Evolutionary conservation across 352 stramenopile genomes (phyloP).

Genomic region (Globisporangium cystogenes): DNA sequence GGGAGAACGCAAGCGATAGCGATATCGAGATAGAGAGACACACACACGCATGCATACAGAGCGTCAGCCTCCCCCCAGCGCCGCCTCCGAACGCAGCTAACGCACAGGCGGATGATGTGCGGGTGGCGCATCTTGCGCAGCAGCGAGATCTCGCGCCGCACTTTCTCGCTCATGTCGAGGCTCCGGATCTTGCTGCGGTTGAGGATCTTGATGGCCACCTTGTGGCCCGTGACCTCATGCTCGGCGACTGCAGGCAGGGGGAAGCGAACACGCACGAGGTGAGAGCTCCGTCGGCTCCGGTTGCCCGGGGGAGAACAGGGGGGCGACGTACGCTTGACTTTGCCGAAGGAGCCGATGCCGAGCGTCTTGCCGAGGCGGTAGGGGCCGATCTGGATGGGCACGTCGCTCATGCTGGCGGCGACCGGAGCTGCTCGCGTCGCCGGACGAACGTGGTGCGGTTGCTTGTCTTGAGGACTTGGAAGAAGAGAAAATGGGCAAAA

Average conservation of each 20-base stretch:
- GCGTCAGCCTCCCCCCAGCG: not conserved
- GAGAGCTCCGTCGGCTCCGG: no score
- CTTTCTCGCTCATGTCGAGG: conserved; percentile 99
- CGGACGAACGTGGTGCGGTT: no score
- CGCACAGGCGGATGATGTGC: conserved; percentile 99
- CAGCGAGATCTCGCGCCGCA: conserved; percentile 99
- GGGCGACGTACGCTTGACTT: conserved; percentile 92
- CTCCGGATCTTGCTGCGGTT: conserved; percentile 99
- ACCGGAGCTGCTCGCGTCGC: not conserved
- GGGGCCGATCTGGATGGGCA: conserved; percentile 94
- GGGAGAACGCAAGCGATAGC: no score
- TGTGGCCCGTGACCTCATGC: conserved; percentile 97
- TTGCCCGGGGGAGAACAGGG: not conserved
- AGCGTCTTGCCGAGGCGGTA: conserved; percentile 99
- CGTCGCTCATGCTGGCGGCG: conserved; percentile 50
- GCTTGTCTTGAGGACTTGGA: no score
- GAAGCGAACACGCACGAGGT: not conserved
- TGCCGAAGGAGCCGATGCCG: conserved; percentile 99
- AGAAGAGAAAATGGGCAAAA: no score
- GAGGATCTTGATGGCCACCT: conserved; percentile 99
- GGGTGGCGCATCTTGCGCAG: conserved; percentile 98
- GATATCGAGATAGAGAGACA: not conserved
- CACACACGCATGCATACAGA: no score
- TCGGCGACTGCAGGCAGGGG: conserved; percentile 90
- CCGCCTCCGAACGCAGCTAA: not conserved